These are phyloP conservation scores for Xylariaceae sp. DNA, from an alignment of 2,329 filamentous ascomycete species.

Conservation along the genomic window DNA sequence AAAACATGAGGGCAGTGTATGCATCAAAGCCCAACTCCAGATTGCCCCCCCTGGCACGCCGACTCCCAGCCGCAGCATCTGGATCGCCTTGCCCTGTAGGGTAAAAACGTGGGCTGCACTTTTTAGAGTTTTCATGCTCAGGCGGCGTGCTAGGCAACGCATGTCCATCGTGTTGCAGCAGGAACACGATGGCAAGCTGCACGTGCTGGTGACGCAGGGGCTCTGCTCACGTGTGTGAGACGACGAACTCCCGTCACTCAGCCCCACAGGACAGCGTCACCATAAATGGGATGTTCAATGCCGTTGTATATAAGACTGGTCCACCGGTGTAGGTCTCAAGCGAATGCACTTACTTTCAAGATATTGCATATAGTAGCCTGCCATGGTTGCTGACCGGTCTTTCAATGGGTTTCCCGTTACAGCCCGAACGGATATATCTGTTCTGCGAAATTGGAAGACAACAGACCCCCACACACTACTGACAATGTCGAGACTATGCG, in stretches of 20 bases:
- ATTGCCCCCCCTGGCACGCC: slow-evolving; percentile 16
- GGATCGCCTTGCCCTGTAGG: slow-evolving; percentile 14
- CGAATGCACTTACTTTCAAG: slow-evolving; percentile 62
- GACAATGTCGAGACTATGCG: slow-evolving; percentile 18
- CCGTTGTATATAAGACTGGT: slow-evolving; percentile 10
- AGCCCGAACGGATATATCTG: slow-evolving; percentile 21
- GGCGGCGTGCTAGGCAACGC: slow-evolving; percentile 15
- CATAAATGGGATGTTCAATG: slow-evolving; percentile 23
- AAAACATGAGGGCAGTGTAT: slow-evolving; percentile 27
- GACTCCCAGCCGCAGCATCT: slow-evolving; percentile 10
- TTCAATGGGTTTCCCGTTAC: slow-evolving; percentile 21
- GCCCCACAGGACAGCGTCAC: slow-evolving; percentile 30
- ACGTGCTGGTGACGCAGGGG: slow-evolving; percentile 31
- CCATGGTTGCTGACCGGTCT: slow-evolving; percentile 41
- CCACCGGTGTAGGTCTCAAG: slow-evolving; percentile 14
- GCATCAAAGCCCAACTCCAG: slow-evolving; percentile 31
- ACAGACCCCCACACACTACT: slow-evolving; percentile 25
- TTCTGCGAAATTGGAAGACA: slow-evolving; percentile 20
- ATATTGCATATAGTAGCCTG: slow-evolving; percentile 68
- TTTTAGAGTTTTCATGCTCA: slow-evolving; percentile 17
- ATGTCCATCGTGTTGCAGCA: slow-evolving; percentile 21
- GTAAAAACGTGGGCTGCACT: slow-evolving; percentile 24
- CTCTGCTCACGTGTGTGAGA: slow-evolving; percentile 33
- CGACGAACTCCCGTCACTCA: slow-evolving; percentile 29
- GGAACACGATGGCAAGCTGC: slow-evolving; percentile 28